Evolutionary conservation across 495 filamentous ascomycete species (phyloP).

Genomic region (Penicillium soppii): DNA sequence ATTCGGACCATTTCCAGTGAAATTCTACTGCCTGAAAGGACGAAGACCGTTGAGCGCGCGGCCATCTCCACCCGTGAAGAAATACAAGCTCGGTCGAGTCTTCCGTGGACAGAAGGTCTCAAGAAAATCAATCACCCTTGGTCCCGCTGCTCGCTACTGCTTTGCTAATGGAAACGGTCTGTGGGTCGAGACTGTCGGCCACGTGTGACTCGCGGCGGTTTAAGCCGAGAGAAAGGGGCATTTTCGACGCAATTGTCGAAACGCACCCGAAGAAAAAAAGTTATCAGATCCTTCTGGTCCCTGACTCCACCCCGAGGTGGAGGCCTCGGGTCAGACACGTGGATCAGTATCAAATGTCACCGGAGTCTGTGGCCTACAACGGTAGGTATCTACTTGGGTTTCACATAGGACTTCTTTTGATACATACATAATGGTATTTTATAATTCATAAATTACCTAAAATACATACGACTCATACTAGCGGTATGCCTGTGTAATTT

Average conservation of each 20-base stretch:
- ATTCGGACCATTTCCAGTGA: background rate
- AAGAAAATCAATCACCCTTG: background rate
- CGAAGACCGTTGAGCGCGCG: background rate
- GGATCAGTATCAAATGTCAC: background rate
- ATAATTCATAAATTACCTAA: background rate
- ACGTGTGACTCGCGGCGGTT: background rate
- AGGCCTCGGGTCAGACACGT: background rate
- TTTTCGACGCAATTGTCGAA: background rate
- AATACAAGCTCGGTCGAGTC: background rate
- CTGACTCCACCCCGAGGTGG: background rate
- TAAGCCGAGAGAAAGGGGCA: background rate
- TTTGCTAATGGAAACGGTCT: background rate
- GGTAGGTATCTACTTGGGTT: background rate
- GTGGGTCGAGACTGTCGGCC: background rate
- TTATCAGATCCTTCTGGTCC: conserved; percentile 8
- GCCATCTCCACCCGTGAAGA: background rate
- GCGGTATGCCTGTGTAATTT: background rate
- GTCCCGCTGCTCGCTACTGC: background rate
- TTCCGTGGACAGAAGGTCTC: background rate
- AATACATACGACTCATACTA: background rate
- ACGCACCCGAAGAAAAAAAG: background rate
- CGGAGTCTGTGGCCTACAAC: background rate
- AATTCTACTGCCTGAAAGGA: background rate
- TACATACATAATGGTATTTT: background rate
- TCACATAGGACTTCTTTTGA: background rate